These are phyloP conservation scores for Jackrogersella multiformis DNA, from an alignment of 495 filamentous ascomycete genomes.

Conservation along the genomic window DNA sequence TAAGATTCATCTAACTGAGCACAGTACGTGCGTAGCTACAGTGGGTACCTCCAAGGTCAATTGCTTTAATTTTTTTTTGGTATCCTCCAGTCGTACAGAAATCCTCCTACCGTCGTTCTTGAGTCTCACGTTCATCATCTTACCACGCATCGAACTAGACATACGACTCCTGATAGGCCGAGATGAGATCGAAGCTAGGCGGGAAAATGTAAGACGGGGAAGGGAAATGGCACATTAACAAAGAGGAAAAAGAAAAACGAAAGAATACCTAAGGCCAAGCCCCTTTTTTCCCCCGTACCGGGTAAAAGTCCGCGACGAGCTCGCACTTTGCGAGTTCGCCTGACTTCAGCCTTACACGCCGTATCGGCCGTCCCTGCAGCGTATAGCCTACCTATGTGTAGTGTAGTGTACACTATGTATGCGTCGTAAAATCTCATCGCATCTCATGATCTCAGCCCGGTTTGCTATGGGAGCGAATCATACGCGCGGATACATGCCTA, in stretches of 20 bases:
- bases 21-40: no score
- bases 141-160: no score
- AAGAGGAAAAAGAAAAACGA: not conserved
- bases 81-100: constrained; percentile 11
- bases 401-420: no score
- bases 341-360: not conserved
- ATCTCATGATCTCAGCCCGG: constrained; percentile 8
- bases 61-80: not conserved
- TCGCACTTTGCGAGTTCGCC: constrained; percentile 2
- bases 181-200: no score
- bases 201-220: no score
- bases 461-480: not conserved
- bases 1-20: no score
- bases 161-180: constrained; percentile 1
- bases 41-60: no score
- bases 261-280: not conserved
- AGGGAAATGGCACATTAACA: no score
- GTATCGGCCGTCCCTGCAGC: no score
- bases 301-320: not conserved
- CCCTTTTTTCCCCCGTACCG: constrained; percentile 3
- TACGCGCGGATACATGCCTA: not conserved
- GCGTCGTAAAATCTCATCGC: not conserved
- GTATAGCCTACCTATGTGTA: no score
- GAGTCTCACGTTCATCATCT: not conserved
- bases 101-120: constrained; percentile 7